These are phyloP conservation scores for Xylaria bambusicola DNA, from an alignment of 495 filamentous ascomycete genomes.

Conservation along the genomic window DNA sequence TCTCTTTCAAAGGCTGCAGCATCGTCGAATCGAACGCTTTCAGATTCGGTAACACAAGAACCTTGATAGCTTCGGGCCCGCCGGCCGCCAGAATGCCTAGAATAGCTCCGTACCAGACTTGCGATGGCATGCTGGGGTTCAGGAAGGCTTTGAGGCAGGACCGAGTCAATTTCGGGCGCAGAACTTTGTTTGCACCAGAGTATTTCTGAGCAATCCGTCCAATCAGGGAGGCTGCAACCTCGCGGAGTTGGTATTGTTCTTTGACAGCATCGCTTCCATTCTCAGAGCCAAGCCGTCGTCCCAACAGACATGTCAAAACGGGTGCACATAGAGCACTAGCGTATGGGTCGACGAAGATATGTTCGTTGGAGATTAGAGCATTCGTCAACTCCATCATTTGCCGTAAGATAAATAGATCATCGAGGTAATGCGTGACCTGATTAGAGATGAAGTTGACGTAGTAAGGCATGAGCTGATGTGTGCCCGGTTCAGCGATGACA, in stretches of 20 bases:
- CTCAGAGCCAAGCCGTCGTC: conserved; percentile 70
- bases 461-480: conserved; percentile 94
- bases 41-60: conserved; percentile 78
- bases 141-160: conserved; percentile 89
- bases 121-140: conserved; percentile 75
- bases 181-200: conserved; percentile 67
- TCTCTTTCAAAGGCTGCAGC: conserved; percentile 60
- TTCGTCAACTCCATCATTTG: conserved; percentile 88
- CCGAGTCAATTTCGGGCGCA: conserved; percentile 85
- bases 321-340: conserved; percentile 84
- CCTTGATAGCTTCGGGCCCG: conserved; percentile 74
- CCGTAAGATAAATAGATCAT: conserved; percentile 79
- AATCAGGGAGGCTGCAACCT: conserved; percentile 78
- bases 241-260: conserved; percentile 79
- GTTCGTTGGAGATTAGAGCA: conserved; percentile 78
- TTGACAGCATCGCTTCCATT: conserved; percentile 39
- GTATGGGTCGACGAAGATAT: conserved; percentile 87
- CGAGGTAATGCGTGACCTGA: conserved; percentile 88
- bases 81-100: conserved; percentile 73
- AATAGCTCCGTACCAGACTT: conserved; percentile 85
- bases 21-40: conserved; percentile 70
- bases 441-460: conserved; percentile 93
- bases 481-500: conserved; percentile 79
- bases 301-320: conserved; percentile 87
- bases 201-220: conserved; percentile 73